Evolutionary conservation across 257 asterid species (phyloP).

Genomic region (Buddleja alternifolia): DNA sequence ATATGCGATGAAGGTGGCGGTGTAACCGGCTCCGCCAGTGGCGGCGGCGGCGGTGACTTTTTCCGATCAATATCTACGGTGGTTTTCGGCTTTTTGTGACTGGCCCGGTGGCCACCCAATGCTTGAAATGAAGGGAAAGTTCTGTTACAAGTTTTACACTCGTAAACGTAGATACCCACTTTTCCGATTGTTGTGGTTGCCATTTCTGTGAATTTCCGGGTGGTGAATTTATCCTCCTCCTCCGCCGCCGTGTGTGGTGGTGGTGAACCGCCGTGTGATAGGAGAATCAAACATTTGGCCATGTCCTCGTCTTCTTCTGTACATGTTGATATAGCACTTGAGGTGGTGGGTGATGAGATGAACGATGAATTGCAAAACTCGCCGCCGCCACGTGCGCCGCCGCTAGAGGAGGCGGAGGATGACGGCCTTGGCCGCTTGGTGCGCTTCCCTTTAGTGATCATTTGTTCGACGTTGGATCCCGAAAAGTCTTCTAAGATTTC

Average conservation of each 20-base stretch:
- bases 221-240: conserved; percentile 36
- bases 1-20: conserved; percentile 15
- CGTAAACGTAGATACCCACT: conserved; percentile 60
- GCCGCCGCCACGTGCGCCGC: conserved; percentile 36
- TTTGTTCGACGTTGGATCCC: conserved; percentile 44
- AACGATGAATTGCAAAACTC: conserved; percentile 27
- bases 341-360: conserved; percentile 44
- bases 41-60: conserved; percentile 30
- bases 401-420: conserved; percentile 62
- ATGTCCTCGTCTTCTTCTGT: conserved; percentile 78
- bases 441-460: conserved; percentile 63
- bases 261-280: conserved; percentile 64
- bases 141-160: conserved; percentile 80
- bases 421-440: conserved; percentile 58
- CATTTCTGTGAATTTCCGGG: conserved; percentile 57
- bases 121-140: conserved; percentile 88
- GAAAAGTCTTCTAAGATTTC: conserved; percentile 53
- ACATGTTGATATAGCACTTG: conserved; percentile 47
- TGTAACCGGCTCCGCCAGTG: neutral
- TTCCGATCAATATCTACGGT: conserved; percentile 37
- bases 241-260: conserved; percentile 22
- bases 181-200: conserved; percentile 38
- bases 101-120: conserved; percentile 86
- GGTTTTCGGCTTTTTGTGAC: conserved; percentile 73
- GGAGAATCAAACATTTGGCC: conserved; percentile 85